phyloP scores from a whole-genome alignment of 768 basidiomycete genomes.

The Phlebiopsis flavidoalba region DNA sequence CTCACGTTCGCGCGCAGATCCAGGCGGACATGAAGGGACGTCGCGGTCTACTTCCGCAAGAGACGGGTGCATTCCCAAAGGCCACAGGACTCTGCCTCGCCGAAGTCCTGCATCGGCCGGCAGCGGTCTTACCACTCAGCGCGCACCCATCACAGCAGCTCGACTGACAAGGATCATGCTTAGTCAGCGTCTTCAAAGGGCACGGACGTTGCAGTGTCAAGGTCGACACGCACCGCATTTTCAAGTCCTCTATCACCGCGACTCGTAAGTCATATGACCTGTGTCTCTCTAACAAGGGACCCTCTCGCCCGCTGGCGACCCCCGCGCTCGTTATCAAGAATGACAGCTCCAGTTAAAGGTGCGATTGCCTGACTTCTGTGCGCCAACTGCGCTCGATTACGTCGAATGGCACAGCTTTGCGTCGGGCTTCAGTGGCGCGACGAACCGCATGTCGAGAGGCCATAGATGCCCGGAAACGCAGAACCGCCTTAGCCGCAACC shows the following conservation, averaged over 20 bases:
- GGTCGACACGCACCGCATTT: conserved; percentile 74
- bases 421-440: conserved; percentile 87
- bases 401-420: conserved; percentile 86
- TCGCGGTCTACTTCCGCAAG: conserved; percentile 86
- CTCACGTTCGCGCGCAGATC: conserved; percentile 75
- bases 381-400: conserved; percentile 79
- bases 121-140: conserved; percentile 66
- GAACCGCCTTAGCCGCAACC: conserved; percentile 34
- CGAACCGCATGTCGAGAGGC: conserved; percentile 67
- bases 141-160: conserved; percentile 56
- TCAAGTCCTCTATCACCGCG: conserved; percentile 90
- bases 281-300: conserved; percentile 88
- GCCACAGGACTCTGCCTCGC: conserved; percentile 76
- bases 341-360: conserved; percentile 60
- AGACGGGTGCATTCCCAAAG: conserved; percentile 79
- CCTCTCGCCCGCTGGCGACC: conserved; percentile 73
- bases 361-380: conserved; percentile 61
- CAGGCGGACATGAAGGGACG: conserved; percentile 93
- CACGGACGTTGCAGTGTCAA: conserved; percentile 67
- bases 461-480: conserved; percentile 39
- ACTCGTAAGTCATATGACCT: conserved; percentile 89
- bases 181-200: conserved; percentile 74
- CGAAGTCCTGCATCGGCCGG: conserved; percentile 84
- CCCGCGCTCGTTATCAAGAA: conserved; percentile 78
- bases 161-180: conserved; percentile 60